Conservation (phyloP, 2,329 filamentous ascomycete species). For the Calonectria pseudoturangicola region DNA sequence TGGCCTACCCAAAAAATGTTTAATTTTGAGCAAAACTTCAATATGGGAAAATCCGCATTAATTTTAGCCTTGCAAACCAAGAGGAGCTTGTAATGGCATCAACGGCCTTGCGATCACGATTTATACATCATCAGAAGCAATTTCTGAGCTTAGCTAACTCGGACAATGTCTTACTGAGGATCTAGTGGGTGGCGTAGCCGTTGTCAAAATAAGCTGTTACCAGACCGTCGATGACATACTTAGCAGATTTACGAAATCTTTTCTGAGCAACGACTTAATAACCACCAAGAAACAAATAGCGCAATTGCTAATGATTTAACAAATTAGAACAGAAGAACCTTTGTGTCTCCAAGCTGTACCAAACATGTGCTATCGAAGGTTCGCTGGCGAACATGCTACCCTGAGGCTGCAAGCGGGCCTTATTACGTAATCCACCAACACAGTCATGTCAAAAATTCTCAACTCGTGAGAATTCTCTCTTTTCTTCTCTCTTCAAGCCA, state of each 20-base stretch:
- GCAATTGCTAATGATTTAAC: neutral
- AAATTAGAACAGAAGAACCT: neutral
- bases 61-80: neutral
- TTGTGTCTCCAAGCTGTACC: neutral
- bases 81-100: too few species aligned
- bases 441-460: slow-evolving; percentile 47
- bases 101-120: too few species aligned
- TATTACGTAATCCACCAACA: slow-evolving; percentile 27
- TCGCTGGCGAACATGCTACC: slow-evolving; percentile 30
- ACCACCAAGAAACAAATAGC: too few species aligned
- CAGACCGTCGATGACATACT: neutral
- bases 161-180: too few species aligned
- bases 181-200: too few species aligned
- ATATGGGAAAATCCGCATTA: neutral
- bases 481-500: slow-evolving; percentile 71
- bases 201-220: neutral
- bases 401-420: slow-evolving; percentile 44
- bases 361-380: neutral
- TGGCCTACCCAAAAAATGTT: slow-evolving; percentile 29
- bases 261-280: neutral
- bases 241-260: neutral
- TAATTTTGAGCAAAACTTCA: neutral
- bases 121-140: too few species aligned
- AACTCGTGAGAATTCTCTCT: slow-evolving; percentile 26
- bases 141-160: too few species aligned